A percentile compares a stretch with the other conserved stretches of the same genome.
Conservation (phyloP, 495 filamentous ascomycete genomes). For the Halenospora varia region DNA sequence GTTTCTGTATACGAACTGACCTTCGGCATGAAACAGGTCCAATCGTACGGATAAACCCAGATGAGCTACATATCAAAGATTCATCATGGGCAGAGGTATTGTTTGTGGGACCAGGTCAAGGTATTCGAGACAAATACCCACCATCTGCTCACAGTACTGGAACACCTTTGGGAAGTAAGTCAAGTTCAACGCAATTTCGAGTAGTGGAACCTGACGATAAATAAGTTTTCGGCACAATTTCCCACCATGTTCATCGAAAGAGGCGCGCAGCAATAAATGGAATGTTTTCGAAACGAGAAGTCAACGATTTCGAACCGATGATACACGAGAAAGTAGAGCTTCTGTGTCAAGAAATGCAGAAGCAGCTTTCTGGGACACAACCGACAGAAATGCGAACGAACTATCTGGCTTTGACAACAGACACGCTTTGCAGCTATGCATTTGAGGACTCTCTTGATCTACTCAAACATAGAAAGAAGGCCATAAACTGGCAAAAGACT, state of each 20-base stretch:
- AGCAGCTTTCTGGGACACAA: background rate
- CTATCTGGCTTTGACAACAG: background rate
- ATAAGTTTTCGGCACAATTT: constrained; percentile 38
- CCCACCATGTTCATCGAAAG: constrained; percentile 36
- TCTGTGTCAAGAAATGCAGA: background rate
- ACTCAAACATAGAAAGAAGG: background rate
- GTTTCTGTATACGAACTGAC: too few relatives aligned
- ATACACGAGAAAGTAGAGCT: constrained; percentile 17
- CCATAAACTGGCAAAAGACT: constrained; percentile 1
- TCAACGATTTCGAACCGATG: background rate
- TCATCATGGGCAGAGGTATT: background rate
- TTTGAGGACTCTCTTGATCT: background rate
- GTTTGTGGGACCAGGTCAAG: background rate
- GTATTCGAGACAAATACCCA: background rate
- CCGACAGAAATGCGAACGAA: background rate
- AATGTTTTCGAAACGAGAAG: constrained; percentile 29
- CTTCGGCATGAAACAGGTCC: constrained; percentile 28
- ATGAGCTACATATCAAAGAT: constrained; percentile 51
- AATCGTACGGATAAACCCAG: constrained; percentile 54
- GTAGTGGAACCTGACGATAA: constrained; percentile 5
- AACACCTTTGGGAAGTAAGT: background rate
- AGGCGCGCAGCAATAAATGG: constrained; percentile 32
- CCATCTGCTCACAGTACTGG: background rate
- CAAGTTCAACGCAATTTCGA: background rate
- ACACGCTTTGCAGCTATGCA: constrained; percentile 1